phyloP scores from a whole-genome alignment of 2,329 filamentous ascomycete species.

The Rhynchosporium graminicola region DNA sequence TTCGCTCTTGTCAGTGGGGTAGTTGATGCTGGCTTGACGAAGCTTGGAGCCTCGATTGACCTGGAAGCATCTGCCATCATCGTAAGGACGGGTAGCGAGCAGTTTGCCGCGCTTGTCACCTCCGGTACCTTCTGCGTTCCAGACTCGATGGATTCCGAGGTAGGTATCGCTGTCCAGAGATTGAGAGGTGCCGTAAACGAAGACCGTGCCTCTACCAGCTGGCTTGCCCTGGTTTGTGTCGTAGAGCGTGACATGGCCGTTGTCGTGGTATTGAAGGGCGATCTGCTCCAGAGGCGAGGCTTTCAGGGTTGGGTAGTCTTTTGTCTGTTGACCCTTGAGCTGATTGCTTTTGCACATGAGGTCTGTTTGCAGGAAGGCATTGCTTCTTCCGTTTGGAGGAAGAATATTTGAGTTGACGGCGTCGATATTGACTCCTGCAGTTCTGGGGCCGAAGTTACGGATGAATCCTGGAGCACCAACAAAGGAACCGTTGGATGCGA shows the following conservation, averaged over 20 bases:
- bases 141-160: slow-evolving; percentile 68
- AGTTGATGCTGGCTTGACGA: slow-evolving; percentile 55
- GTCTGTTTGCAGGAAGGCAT: slow-evolving; percentile 50
- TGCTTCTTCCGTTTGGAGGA: slow-evolving; percentile 54
- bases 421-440: slow-evolving; percentile 60
- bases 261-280: slow-evolving; percentile 70
- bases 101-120: slow-evolving; percentile 78
- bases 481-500: slow-evolving; percentile 74
- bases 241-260: slow-evolving; percentile 70
- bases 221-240: slow-evolving; percentile 60
- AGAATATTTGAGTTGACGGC: slow-evolving; percentile 62
- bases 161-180: slow-evolving; percentile 56
- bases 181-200: slow-evolving; percentile 69
- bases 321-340: slow-evolving; percentile 45
- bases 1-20: slow-evolving; percentile 48
- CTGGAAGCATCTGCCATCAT: slow-evolving; percentile 91
- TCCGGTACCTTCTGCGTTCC: slow-evolving; percentile 79
- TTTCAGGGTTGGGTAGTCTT: slow-evolving; percentile 35
- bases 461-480: slow-evolving; percentile 70
- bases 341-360: slow-evolving; percentile 66
- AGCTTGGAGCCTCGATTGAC: slow-evolving; percentile 62
- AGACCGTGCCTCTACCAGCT: slow-evolving; percentile 68
- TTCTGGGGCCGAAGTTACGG: slow-evolving; percentile 67
- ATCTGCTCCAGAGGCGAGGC: slow-evolving; percentile 62
- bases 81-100: slow-evolving; percentile 76